Base-by-base conservation (phyloP, 1,284 basidiomycete genomes). In the Nidula niveotomentosa region DNA sequence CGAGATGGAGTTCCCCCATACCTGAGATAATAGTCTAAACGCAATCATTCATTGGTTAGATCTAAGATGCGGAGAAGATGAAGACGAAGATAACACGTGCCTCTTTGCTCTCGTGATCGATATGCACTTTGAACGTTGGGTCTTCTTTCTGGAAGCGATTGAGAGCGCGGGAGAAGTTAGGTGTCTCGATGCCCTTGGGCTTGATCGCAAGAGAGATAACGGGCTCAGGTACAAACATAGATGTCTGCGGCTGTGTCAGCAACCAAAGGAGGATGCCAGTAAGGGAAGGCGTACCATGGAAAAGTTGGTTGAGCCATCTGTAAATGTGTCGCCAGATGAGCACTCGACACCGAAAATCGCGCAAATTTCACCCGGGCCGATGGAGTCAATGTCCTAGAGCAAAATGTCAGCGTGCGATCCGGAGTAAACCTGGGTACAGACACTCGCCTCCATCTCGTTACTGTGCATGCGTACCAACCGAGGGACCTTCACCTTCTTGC, bases 311-410 rank as follows among this genome's bases (percentile, higher is more conserved):
- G 88, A 84, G 10, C 95, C 94, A 69, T 96, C 94, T 0, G 94
- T 98, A 75, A 99, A 99, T 0, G 97, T 98, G 75, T 99, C 97
- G 39, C 97, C 97, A 13, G 94, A 94, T 0, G 96, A 95, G 71
- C 97, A 99, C 63, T 99, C 97, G 49, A 99, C 95, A 67, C 97
- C 97, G 64, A 99, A 99, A 76, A 98, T 98, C 52, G 97, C 97
- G 69, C 97, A 99, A 61, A 99, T 99, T 79, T 99, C 97, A 54
- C 97, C 97, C n/a, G 96, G 93, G 0, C 94, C 94, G 62, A 99
- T 92, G 39, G 86, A 84, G 47, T 96, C 91, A 56, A 99, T 91
- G 65, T 99, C 97, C 88, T 91, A 53, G 3, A 36, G 30, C 15
- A 36, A 6, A 35, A 39, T 41, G 18, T 45, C 30, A 48, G 41